Evolutionary conservation across 2,329 filamentous ascomycete genomes (phyloP), one percentile per base, ranked within the genome.

Genomic region (Venturia pyrina): DNA sequence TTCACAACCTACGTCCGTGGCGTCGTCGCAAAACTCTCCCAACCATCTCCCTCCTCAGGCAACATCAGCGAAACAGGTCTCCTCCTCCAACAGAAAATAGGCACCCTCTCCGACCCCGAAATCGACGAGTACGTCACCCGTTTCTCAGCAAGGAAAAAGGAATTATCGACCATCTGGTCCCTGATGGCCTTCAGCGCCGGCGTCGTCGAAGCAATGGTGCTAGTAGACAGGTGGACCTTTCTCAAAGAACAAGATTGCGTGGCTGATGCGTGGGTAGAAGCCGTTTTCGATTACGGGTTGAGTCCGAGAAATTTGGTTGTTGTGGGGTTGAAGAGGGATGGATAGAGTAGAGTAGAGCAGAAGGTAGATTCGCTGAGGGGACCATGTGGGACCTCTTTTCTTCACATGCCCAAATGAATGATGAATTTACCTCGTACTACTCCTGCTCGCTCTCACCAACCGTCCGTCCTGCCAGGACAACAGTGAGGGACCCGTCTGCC

Each of bases 111-210:
- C 0, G 90, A 96, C 70, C 87, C 88, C 48, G 88, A 93, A 69
- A 88, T 98, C 61, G 80, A 82, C 11, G 75, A 71, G 17, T 99
- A 98, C 74, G 88, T 90, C 72, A 72, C 74, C 11, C 74, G 77
- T 53, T 97, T 89, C 75, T 74, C 75, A 40, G 81, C 82, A 48
- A 82, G 88, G 65, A 91, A 89, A 78, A 89, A 91, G 71, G 89
- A 97, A 73, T 78, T 99, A 48, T 91, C 89, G 72, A 83, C 96
- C 8, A 85, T 96, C 67, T 99, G 95, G 95, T 91, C 86, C 70
- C 76, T 99, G 71, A 99, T 99, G 93, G 93, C 95, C 0, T 97
- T 96, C 72, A 96, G 91, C 75, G 93, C 93, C 2, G 86, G 86
- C 24, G 89, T 96, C 4, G 87, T 96, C 2, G 95, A 99, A 79